phyloP scores from a whole-genome alignment of 2,329 filamentous ascomycete species.

The Sporothrix inflata region DNA sequence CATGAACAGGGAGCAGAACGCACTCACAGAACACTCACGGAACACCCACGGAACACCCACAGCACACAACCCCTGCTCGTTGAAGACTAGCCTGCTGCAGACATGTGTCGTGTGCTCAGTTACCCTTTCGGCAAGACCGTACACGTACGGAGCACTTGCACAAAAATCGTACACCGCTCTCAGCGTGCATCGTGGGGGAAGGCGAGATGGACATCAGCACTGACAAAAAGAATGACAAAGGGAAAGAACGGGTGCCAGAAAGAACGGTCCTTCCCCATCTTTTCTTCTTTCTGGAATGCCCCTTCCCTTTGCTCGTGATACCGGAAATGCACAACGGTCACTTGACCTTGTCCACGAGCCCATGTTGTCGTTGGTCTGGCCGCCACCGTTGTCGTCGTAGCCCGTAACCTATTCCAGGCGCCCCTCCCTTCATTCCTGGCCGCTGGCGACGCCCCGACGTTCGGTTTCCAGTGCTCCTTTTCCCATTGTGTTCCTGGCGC shows the following conservation, averaged over 20 bases:
- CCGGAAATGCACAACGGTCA: not conserved
- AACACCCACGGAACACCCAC: not conserved
- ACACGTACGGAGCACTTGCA: not conserved
- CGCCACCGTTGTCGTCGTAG: not conserved
- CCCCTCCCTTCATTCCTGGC: too few relatives aligned
- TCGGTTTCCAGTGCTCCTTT: not conserved
- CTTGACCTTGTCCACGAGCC: constrained; percentile 8
- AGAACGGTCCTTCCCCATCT: not conserved
- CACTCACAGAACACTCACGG: not conserved
- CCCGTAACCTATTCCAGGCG: too few relatives aligned
- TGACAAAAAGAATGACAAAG: not conserved
- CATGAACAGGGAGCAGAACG: not conserved
- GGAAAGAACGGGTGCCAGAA: not conserved
- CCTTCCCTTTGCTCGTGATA: not conserved
- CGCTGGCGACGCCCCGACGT: not conserved
- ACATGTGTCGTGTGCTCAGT: constrained; percentile 27
- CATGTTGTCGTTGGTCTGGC: not conserved
- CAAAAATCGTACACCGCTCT: not conserved
- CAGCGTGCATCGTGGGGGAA: constrained; percentile 10
- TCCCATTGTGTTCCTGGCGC: constrained; percentile 1
- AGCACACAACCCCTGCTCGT: not conserved
- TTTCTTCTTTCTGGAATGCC: not conserved
- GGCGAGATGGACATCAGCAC: not conserved
- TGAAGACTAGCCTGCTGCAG: constrained; percentile 3
- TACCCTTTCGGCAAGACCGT: constrained; percentile 20